Evolutionary conservation across 129 eudicot genomes (phyloP).

Genomic region (Flaveria bidentis): DNA sequence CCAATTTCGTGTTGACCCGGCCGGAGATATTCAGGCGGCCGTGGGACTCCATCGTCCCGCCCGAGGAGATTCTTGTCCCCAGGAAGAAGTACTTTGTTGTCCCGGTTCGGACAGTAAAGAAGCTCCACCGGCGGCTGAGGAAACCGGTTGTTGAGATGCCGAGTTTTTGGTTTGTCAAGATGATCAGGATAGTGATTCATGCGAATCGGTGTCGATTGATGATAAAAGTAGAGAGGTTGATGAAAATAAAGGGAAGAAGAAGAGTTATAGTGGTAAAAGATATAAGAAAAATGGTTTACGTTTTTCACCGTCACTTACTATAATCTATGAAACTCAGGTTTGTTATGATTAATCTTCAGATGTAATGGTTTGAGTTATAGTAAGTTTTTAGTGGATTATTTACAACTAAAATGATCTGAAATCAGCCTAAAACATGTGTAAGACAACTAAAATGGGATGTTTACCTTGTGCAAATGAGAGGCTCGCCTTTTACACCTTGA

Average conservation of each 20-base stretch:
- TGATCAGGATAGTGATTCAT: too few relatives aligned
- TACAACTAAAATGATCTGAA: too few relatives aligned
- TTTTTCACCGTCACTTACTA: slow-evolving; percentile 54
- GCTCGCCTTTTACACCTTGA: too few relatives aligned
- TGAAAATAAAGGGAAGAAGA: slow-evolving; percentile 7
- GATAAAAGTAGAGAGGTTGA: neutral
- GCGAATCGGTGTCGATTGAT: too few relatives aligned
- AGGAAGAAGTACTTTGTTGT: slow-evolving; percentile 64
- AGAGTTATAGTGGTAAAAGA: neutral
- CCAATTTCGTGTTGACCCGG: slow-evolving; percentile 50
- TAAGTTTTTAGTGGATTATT: too few relatives aligned
- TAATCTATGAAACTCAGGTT: slow-evolving; percentile 44
- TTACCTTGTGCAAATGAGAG: too few relatives aligned
- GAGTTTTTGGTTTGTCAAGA: neutral
- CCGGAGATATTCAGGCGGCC: slow-evolving; percentile 62
- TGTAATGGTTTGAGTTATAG: too few relatives aligned
- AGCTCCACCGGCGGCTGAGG: slow-evolving; percentile 44
- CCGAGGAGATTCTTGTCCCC: slow-evolving; percentile 68
- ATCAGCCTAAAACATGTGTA: too few relatives aligned
- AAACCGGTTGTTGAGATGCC: slow-evolving; percentile 19
- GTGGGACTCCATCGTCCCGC: slow-evolving; percentile 57
- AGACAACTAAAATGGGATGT: too few relatives aligned
- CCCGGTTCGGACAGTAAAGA: slow-evolving; percentile 46
- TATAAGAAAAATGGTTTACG: neutral
- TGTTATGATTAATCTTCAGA: neutral